Base-by-base conservation (phyloP, 2,329 filamentous ascomycete genomes). In the Sphaceloma murrayae region DNA sequence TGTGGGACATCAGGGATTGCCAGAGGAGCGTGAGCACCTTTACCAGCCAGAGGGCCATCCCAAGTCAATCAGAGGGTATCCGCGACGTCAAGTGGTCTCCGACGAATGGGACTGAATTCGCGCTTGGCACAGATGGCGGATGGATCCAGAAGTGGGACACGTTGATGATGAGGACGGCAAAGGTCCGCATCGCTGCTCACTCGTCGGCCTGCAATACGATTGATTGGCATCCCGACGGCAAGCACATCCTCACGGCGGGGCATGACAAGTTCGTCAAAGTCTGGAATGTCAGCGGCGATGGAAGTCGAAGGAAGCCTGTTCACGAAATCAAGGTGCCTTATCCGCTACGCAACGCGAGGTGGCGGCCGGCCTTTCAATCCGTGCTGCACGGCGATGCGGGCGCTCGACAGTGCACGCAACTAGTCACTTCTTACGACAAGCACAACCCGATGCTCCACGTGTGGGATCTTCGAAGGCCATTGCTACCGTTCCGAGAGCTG, bases 191-290 rank as follows among this genome's bases (percentile, higher is more conserved):
- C 46, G 71, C 73, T 24, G 77, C 76, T 32, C 77, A 81, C 55
- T 70, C 75, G 51, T 48, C 52, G 9, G 46, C 58, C 4, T 80
- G 77, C 61, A 77, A 72, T 49, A 68, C 75, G 4, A 70, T 81
- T 26, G 77, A 81, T 56, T 81, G 77, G 76, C 77, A 81, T 54
- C 77, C 77, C 1, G 76, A 80, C 52, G 77, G 77, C 5, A 78
- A 73, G 54, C 75, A 80, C 56, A 62, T 81, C 7, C 68, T 75
- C 44, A 80, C 75, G 52, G 75, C 74, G n/a, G 70, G 77, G 43
- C 67, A 71, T 16, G 77, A 81, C 56, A 74, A 72, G 47, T 73
- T 73, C 21, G 70, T 80, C 49, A 75, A 75, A 56, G 69, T 80
- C 19, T 81, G 77, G 75, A 75, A 80, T 56, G 74, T 80, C 46